Evolutionary conservation across 164 flowering plant species (phyloP), one percentile per base, ranked within the genome.

Genomic region (Nymphaea thermarum): DNA sequence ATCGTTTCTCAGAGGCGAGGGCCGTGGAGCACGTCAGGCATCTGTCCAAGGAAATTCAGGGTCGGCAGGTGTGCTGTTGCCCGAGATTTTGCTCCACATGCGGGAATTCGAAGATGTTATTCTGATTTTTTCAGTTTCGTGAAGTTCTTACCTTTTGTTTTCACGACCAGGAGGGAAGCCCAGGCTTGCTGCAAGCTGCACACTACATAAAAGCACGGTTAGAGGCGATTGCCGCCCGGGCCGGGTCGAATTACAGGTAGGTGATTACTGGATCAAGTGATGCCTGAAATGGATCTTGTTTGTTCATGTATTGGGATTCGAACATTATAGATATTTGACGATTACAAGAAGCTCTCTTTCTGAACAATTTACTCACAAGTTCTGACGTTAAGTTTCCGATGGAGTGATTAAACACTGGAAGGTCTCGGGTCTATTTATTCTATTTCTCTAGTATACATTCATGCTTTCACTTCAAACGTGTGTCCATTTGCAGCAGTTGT

Each of bases 1-100:
- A 88, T 78, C 87, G 80, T 3, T 94, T 91, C 77, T 91, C 97
- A 4, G 99, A 91, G 70, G 96, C 87, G 5, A 76, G 99, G 77
- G 96, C 99, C 6, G 14, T 94, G 43, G 80, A 82, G 44, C 97
- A 94, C 66, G 77, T 94, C 14, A 81, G 86, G 1, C 80, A 84
- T 3, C 67, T 94, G 71, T 17, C 97, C 18, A 16, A 86, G 47
- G 88, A 88, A n/a, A 93, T 93, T 73, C 86, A 72, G 53, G 85
- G 91, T 59, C 99, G 97, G 25, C 97, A 94, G 78, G 99, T 89
- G 53, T 74, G 88, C 72, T 4, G 6, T 10, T 43, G 55, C 55
- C 2, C 2, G 55, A 3, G 12, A 47, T 47, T 7, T 47, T 2
- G 55, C 7, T 47, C 7, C 12, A 14, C 7, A 6, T 47, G 7